Base-by-base conservation (phyloP, 352 stramenopile species). In the Pythium insidiosum region DNA sequence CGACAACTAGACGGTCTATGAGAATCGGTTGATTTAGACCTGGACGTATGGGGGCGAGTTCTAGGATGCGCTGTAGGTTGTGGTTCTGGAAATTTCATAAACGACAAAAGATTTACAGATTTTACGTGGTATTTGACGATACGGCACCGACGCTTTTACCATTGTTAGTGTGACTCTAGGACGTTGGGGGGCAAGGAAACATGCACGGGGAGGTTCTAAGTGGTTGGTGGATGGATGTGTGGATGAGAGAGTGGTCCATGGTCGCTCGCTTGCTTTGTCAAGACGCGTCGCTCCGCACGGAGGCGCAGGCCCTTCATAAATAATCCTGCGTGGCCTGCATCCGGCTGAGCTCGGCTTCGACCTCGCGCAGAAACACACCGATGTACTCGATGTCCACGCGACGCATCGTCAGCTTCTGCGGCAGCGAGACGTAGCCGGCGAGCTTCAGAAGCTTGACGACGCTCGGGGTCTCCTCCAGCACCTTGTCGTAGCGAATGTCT, bases 381-480 rank as follows among this genome's bases (percentile, higher is more conserved):
- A 88, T 64, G 50, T 79, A 85, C 53, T 79, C 61, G 24, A 61
- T 59, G 56, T 89, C 71, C 38, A 89, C 73, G 39, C 65, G 68
- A 20, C 70, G 63, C 72, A 89, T 89, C 22, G 70, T 77, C 38
- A 89, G 68, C 43, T 83, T 79, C 30, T 83, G 61, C 38, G 79
- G 70, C 37, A 84, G 54, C 22, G 74, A 84, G 5, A 86, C 68
- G 43, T 86, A 89, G 9, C 77, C 77, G 36, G 77, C 72, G 26
- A 89, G 61, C 39, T 80, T 78, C n/a, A 89, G 62, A 38, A 89
- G 50, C 56, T 77, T 69, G 26, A 89, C 75, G 51, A 89, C 71
- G 47, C 77, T 89, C 22, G 77, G 77, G 9, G 73, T 84, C 26
- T 78, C 68, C 36, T 76, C 43, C 21, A 84, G 55, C 51, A 86